Evolutionary conservation across 768 basidiomycete species (phyloP), one percentile per base, ranked within the genome.

Genomic region (Kwoniella europaea): DNA sequence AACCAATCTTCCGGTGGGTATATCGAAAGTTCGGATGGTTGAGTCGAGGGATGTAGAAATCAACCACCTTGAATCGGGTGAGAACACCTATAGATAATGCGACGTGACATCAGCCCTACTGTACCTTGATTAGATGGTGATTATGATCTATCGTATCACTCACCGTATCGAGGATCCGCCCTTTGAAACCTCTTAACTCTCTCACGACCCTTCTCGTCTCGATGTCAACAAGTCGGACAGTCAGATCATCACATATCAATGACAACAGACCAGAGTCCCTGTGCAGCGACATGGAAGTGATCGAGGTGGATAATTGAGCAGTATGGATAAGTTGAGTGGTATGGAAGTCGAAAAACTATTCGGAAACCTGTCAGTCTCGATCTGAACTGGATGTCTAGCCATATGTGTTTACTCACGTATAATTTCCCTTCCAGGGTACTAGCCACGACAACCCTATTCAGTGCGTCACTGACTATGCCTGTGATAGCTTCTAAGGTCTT

Each of bases 271-370:
- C 91, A 78, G 89, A 96, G 79, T 93, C 93, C 44, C 90, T 88
- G 74, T 99, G 92, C 20, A 98, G 86, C 3, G 86, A 82, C 74
- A 95, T 87, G 2, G 91, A 90, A 22, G 89, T 88, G 20, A 89
- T 87, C 15, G 89, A 85, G 4, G 93, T 90, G 2, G 92, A 87
- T 2, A 97, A 78, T 10, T 88, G 84, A 59, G 94, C 67, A 0
- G 89, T 89, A 63, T 90, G 84, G 69, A 91, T 88, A 68, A 93
- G 85, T 76, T 89, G 89, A 10, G 92, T 89, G 2, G 91, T 90
- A 77, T 96, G 93, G 84, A 99, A 98, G 82, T 98, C 92, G 76
- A 98, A 99, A 85, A 98, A 98, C 95, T 99, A 75, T 4, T 24
- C 20, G 15, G 35, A 55, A 24, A 58, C 22, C 10, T 12, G 44